phyloP scores from a whole-genome alignment of 2,329 filamentous ascomycete species.

The Scorias spongiosa region DNA sequence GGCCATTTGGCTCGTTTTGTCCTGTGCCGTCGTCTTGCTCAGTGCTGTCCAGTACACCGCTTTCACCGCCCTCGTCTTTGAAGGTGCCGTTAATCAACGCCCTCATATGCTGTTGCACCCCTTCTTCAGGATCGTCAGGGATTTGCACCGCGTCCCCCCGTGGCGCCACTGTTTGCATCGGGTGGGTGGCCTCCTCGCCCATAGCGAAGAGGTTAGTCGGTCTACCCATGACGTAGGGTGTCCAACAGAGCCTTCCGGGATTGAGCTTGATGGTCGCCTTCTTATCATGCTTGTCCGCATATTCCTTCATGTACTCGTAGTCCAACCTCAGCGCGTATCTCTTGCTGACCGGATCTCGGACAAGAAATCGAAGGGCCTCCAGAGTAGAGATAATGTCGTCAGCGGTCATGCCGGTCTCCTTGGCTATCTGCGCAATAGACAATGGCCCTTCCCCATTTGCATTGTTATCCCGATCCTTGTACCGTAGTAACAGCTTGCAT shows the following conservation, averaged over 20 bases:
- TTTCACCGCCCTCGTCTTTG: conserved; percentile 2
- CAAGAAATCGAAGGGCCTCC: conserved; percentile 76
- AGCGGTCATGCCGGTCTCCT: conserved; percentile 84
- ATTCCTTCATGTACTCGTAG: conserved; percentile 68
- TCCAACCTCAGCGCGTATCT: conserved; percentile 83
- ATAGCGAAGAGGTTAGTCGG: conserved; percentile 22
- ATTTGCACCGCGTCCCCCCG: conserved; percentile 53
- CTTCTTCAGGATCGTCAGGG: conserved; percentile 27
- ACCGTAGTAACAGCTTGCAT: conserved; percentile 64
- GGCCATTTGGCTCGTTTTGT: neutral
- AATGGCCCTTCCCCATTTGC: conserved; percentile 17
- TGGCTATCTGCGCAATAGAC: conserved; percentile 53
- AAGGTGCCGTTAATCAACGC: conserved; percentile 1
- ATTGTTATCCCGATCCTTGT: conserved; percentile 27
- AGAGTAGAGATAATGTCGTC: conserved; percentile 92
- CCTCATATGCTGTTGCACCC: conserved; percentile 23
- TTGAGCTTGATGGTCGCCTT: conserved; percentile 81
- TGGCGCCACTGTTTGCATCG: conserved; percentile 68
- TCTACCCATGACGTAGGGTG: conserved; percentile 90
- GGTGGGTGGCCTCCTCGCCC: conserved; percentile 22
- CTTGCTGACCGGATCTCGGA: conserved; percentile 76
- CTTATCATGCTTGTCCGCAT: conserved; percentile 74
- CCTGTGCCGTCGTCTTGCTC: neutral
- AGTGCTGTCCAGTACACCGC: neutral
- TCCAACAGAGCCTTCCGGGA: conserved; percentile 73